Evolutionary conservation across 2,329 filamentous ascomycete genomes (phyloP).

Genomic region (Epichloe uncinata): DNA sequence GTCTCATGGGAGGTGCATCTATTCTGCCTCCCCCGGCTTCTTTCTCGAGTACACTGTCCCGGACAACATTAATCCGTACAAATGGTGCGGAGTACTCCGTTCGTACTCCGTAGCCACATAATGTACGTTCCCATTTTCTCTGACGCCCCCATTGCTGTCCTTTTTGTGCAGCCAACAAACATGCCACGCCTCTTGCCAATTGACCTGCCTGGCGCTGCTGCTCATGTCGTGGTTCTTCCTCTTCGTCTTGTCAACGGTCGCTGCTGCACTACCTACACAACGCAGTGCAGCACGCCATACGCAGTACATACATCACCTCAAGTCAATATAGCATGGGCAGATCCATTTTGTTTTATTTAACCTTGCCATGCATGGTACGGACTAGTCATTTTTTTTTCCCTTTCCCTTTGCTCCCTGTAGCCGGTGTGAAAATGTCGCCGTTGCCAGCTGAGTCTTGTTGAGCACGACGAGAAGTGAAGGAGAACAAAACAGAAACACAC

Average conservation of each 20-base stretch:
- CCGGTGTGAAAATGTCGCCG: neutral
- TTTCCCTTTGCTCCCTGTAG: neutral
- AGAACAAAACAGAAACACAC: neutral
- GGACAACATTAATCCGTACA: no score
- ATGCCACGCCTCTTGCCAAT: no score
- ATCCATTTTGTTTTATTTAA: neutral
- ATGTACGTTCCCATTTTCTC: no score
- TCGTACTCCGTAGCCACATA: no score
- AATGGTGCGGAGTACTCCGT: no score
- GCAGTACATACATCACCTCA: neutral
- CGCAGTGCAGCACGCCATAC: neutral
- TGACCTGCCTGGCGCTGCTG: no score
- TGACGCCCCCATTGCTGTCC: no score
- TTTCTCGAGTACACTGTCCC: no score
- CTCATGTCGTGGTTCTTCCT: no score
- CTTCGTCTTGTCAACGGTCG: neutral
- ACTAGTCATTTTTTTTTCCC: neutral
- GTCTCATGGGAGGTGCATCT: no score
- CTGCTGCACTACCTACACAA: neutral
- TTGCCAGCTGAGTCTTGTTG: conserved; percentile 1
- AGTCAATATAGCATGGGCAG: neutral
- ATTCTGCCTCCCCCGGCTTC: no score
- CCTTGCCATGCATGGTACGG: neutral
- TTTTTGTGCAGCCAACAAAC: no score
- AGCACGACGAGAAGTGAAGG: neutral